These are phyloP conservation scores for Triticum monococcum DNA, from an alignment of 176 grass and related monocot species.

Conservation along the genomic window DNA sequence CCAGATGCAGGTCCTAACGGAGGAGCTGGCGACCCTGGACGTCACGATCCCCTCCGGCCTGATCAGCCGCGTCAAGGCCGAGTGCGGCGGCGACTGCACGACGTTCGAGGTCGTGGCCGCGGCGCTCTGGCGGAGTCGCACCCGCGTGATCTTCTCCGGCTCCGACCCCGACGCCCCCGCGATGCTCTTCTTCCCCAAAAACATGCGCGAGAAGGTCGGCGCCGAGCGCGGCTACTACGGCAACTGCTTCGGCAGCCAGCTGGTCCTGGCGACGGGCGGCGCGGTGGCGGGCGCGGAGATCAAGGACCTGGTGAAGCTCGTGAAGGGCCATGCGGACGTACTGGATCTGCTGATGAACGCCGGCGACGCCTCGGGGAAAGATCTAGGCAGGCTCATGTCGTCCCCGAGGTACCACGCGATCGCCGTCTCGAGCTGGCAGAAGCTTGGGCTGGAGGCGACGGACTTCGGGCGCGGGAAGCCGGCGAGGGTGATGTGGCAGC, in stretches of 20 bases:
- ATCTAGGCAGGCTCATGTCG: not conserved
- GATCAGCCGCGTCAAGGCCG: slow-evolving; percentile 17
- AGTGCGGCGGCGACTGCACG: not conserved
- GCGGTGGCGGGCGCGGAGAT: not conserved
- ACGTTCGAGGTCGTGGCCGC: slow-evolving; percentile 21
- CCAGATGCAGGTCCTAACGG: too few species aligned
- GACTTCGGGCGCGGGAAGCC: slow-evolving; percentile 13
- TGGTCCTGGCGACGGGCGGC: not conserved
- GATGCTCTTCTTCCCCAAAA: not conserved
- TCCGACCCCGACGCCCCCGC: not conserved
- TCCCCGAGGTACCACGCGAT: not conserved
- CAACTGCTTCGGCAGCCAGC: slow-evolving; percentile 22
- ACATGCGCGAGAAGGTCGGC: slow-evolving; percentile 15
- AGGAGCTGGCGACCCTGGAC: not conserved
- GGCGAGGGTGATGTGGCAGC: not conserved
- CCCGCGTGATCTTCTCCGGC: not conserved
- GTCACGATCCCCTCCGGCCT: slow-evolving; percentile 3
- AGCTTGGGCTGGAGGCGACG: not conserved
- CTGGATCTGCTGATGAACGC: not conserved
- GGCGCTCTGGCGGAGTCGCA: slow-evolving; percentile 20
- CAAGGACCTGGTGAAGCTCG: slow-evolving; percentile 13
- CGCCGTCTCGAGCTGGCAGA: not conserved
- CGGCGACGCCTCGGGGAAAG: not conserved
- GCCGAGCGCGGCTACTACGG: slow-evolving; percentile 26
- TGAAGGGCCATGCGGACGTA: slow-evolving; percentile 20